phyloP scores from a whole-genome alignment of 148 eudicot genomes.

The Rhododendron williamsianum region DNA sequence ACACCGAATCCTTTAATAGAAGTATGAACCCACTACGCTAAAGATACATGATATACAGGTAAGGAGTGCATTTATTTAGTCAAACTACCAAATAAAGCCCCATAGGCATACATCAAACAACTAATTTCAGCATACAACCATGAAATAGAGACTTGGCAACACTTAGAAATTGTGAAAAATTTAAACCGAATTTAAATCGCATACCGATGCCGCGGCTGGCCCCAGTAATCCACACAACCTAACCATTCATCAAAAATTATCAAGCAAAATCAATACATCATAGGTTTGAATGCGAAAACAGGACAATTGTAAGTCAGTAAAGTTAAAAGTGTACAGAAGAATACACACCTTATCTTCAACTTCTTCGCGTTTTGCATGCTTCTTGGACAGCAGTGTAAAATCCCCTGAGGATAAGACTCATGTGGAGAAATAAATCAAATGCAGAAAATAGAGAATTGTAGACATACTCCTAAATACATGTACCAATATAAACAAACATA shows the following conservation, averaged over 20 bases:
- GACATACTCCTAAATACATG: neutral
- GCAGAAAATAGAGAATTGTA: neutral
- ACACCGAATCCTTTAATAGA: neutral
- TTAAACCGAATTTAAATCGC: neutral
- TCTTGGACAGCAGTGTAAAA: conserved; percentile 66
- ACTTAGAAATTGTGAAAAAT: neutral
- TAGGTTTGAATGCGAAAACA: neutral
- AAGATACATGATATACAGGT: neutral
- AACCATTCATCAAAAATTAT: conserved; percentile 8
- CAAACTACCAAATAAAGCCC: neutral
- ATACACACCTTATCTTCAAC: conserved; percentile 70
- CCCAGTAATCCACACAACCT: conserved; percentile 98
- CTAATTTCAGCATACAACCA: neutral
- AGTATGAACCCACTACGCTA: neutral
- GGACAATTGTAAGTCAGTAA: neutral
- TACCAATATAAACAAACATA: neutral
- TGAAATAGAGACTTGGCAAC: neutral
- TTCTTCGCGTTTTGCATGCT: conserved; percentile 56
- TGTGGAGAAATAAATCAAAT: neutral
- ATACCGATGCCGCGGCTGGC: conserved; percentile 98
- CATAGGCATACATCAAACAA: neutral
- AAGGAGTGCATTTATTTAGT: neutral
- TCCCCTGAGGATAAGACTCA: conserved; percentile 40
- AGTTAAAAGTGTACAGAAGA: neutral
- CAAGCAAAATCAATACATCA: neutral